Evolutionary conservation across 148 eudicot species (phyloP), one percentile per base, ranked within the genome.

Genomic region (Chenopodium album): DNA sequence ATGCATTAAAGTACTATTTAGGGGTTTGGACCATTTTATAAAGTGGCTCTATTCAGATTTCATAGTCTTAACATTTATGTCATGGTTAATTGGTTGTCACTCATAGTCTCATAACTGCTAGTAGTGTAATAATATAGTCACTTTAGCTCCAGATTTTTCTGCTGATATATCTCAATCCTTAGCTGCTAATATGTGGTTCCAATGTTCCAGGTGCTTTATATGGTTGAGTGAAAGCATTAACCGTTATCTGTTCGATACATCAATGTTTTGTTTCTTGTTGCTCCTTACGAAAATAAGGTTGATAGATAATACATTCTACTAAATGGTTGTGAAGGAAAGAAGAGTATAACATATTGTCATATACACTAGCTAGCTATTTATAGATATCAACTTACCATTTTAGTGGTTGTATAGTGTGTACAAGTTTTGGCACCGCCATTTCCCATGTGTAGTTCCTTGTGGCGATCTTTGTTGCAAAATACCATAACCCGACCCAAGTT

Each of bases 11-110:
- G 34, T 62, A 20, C 7, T 63, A n/a, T 41, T 80, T 48, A 34
- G 67, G 34, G 34, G 59, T 47, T 73, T 44, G 52, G 82, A 73
- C 82, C 78, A 66, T 29, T 73, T 26, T 60, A 60, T 8, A 72
- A 26, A 46, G 71, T 20, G 19, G 44, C 50, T 47, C 6, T 29
- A 60, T 59, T 73, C 14, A 41, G 31, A 46, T 19, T 56, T 32
- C 44, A 41, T 41, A 41, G 44, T 41, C 44, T 41, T 41, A 41
- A n/a, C 16, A 32, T 12, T 56, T 67, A 13, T 29, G n/a, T 29
- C 31, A 50, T 78, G 73, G 34, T 22, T 9, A 62, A 26, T 13
- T 23, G 14, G 66, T 46, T 26, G 46, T 31, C 71, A 22, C 4
- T 12, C 26, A 44, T 14, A 11, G 20, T n/a, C 22, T 11, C 7